phyloP scores from a whole-genome alignment of 495 filamentous ascomycete genomes.

The Aspergillus egyptiacus region DNA sequence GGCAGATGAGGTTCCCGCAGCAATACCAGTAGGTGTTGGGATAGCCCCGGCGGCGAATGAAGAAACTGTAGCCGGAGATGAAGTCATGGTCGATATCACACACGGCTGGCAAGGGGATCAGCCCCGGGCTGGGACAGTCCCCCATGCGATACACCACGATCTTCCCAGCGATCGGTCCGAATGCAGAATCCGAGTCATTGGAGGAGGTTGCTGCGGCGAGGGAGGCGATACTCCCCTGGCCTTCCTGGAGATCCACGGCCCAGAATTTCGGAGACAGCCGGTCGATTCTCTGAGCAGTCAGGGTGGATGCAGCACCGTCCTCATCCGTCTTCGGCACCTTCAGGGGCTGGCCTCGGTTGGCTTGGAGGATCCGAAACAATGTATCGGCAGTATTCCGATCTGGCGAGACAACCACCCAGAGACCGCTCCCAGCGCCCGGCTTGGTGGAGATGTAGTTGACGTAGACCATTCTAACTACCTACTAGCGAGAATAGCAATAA shows the following conservation, averaged over 20 bases:
- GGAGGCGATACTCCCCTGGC: background rate
- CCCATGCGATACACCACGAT: background rate
- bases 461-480: slow-evolving; percentile 2
- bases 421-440: too few species aligned
- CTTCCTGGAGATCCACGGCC: background rate
- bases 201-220: background rate
- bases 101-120: background rate
- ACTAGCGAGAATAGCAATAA: too few species aligned
- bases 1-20: slow-evolving; percentile 5
- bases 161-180: background rate
- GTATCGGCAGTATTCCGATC: slow-evolving; percentile 3
- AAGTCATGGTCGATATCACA: slow-evolving; percentile 2
- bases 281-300: background rate
- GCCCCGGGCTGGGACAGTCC: background rate
- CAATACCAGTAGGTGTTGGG: slow-evolving; percentile 6
- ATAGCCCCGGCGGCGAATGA: slow-evolving; percentile 1
- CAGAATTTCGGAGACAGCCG: background rate
- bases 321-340: background rate
- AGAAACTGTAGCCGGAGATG: slow-evolving; percentile 1
- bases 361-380: background rate
- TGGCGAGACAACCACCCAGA: background rate
- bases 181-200: background rate
- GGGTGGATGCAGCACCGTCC: background rate
- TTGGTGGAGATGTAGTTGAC: background rate
- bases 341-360: background rate